Conservation (phyloP, 2,329 filamentous ascomycete species). For the Colletotrichum plurivorum region DNA sequence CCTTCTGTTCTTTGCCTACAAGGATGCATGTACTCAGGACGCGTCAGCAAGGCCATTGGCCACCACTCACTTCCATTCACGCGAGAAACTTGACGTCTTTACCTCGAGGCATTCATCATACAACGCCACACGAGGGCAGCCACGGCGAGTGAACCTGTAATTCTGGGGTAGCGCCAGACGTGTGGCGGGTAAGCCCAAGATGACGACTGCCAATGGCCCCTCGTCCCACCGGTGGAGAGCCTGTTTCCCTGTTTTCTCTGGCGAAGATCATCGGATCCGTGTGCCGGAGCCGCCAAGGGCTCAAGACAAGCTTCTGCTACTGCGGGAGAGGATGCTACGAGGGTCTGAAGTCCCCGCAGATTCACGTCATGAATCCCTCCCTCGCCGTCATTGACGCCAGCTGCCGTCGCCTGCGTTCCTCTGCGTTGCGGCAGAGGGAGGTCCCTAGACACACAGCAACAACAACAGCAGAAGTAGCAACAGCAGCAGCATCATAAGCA, state of each 20-base stretch:
- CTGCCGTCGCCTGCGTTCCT: no score
- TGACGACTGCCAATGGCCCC: conserved; percentile 39
- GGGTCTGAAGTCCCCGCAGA: conserved; percentile 21
- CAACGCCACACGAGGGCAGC: conserved; percentile 32
- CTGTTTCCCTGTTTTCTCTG: conserved; percentile 38
- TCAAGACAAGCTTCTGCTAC: conserved; percentile 27
- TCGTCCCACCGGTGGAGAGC: conserved; percentile 22
- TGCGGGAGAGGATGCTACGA: conserved; percentile 16
- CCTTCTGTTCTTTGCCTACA: no score
- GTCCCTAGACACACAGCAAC: no score
- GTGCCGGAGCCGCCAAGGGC: conserved; percentile 25
- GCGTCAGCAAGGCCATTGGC: conserved; percentile 23
- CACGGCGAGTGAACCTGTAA: conserved; percentile 30
- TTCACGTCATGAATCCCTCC: conserved; percentile 40
- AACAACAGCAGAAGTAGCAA: no score
- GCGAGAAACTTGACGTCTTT: neutral
- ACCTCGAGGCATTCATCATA: neutral
- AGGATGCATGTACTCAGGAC: neutral
- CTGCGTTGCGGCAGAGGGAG: no score
- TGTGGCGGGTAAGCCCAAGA: conserved; percentile 28
- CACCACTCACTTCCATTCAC: neutral
- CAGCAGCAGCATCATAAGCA: no score
- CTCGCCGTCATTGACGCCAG: conserved; percentile 28
- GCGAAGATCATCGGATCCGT: conserved; percentile 36
- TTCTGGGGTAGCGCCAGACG: conserved; percentile 21